A percentile compares a stretch with the other conserved stretches of the same genome.
phyloP scores from a whole-genome alignment of 805 yeast genomes.

The Ogataea paraovalis region DNA sequence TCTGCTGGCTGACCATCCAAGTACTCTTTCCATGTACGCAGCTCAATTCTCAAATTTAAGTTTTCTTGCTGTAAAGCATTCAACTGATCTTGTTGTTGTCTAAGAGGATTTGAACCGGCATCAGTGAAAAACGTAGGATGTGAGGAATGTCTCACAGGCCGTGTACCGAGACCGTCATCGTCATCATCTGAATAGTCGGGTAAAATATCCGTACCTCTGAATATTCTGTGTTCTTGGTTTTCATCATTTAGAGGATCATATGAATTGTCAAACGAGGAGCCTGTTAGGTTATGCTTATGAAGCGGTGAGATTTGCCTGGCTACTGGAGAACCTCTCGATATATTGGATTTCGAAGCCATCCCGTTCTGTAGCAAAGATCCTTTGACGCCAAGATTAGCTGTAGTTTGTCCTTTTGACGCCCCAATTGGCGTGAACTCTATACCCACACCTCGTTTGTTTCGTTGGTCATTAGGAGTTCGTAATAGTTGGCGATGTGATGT shows the following conservation, averaged over 20 bases:
- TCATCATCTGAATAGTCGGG: conserved; percentile 22
- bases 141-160: not conserved
- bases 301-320: conserved; percentile 5
- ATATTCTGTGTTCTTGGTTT: conserved; percentile 14
- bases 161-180: conserved; percentile 3
- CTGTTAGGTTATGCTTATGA: conserved; percentile 4
- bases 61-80: conserved; percentile 37
- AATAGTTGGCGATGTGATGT: conserved; percentile 27
- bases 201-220: conserved; percentile 25
- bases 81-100: conserved; percentile 25
- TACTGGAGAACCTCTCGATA: conserved; percentile 14
- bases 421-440: conserved; percentile 44
- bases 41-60: conserved; percentile 39
- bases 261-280: conserved; percentile 23
- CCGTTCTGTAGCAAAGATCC: conserved; percentile 14
- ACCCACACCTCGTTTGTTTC: conserved; percentile 17
- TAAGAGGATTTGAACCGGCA: conserved; percentile 20
- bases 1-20: conserved; percentile 42
- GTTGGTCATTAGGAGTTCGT: conserved; percentile 26
- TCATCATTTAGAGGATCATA: conserved; percentile 19
- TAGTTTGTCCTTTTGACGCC: conserved; percentile 8
- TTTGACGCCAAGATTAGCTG: not conserved
- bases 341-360: conserved; percentile 14
- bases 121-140: conserved; percentile 8
- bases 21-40: conserved; percentile 36